phyloP scores from a whole-genome alignment of 2,329 filamentous ascomycete species.

The Arthrinium phaeospermum region DNA sequence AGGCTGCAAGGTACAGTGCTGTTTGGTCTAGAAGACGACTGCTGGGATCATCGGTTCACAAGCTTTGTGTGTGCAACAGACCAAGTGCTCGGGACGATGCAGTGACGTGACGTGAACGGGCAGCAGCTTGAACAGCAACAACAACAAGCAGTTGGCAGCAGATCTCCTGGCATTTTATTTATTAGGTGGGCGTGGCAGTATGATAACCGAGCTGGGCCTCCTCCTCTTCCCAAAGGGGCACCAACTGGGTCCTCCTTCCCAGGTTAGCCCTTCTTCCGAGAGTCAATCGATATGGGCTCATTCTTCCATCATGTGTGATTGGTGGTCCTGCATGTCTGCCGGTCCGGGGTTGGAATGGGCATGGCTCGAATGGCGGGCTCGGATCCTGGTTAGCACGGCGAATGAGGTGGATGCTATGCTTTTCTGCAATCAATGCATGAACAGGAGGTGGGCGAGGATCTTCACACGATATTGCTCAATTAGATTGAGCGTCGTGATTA shows the following conservation, averaged over 20 bases:
- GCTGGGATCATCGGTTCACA: neutral
- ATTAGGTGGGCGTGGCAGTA: neutral
- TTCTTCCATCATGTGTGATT: constrained; percentile 6
- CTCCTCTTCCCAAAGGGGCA: neutral
- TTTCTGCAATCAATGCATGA: constrained; percentile 12
- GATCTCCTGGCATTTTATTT: constrained; percentile 4
- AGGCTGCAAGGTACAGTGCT: neutral
- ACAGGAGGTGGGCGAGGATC: neutral
- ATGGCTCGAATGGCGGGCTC: neutral
- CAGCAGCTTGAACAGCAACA: neutral
- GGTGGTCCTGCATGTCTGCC: neutral
- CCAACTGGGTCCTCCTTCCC: neutral
- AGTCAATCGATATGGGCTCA: constrained; percentile 15
- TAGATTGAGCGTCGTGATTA: neutral
- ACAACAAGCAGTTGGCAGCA: neutral
- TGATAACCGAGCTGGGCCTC: constrained; percentile 2
- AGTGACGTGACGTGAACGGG: neutral
- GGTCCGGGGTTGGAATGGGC: constrained; percentile 8
- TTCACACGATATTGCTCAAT: constrained; percentile 17
- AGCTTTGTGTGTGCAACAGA: neutral
- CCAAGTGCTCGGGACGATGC: constrained; percentile 1
- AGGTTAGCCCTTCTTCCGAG: neutral
- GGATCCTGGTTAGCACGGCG: neutral
- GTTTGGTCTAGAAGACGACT: neutral
- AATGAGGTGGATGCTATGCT: neutral